These are phyloP conservation scores for Cyphellophora attinorum DNA, from an alignment of 2,329 filamentous ascomycete species.

Conservation along the genomic window DNA sequence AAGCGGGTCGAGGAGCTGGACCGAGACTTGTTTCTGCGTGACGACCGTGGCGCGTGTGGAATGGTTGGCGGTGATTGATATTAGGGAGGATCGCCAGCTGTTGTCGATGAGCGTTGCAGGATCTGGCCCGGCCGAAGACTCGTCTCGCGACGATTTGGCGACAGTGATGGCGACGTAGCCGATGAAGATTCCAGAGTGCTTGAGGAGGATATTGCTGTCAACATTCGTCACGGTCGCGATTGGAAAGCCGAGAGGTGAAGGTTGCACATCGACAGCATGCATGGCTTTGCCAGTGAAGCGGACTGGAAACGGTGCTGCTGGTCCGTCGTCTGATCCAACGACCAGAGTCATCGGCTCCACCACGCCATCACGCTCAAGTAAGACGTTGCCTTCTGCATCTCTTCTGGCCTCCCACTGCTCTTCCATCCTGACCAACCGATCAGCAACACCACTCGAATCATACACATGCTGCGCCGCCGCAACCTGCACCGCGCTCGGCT, in stretches of 20 bases:
- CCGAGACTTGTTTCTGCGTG: conserved; percentile 40
- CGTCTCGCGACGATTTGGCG: conserved; percentile 17
- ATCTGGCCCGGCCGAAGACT: neutral
- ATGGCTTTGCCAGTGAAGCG: conserved; percentile 41
- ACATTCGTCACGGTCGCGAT: conserved; percentile 47
- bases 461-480: conserved; percentile 20
- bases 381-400: too few relatives aligned
- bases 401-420: conserved; percentile 1
- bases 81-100: conserved; percentile 50
- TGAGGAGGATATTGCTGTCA: conserved; percentile 42
- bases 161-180: conserved; percentile 48
- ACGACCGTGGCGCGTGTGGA: conserved; percentile 38
- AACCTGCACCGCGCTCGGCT: conserved; percentile 23
- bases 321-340: conserved; percentile 43
- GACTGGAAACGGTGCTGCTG: conserved; percentile 44
- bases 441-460: conserved; percentile 14
- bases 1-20: conserved; percentile 47
- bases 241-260: conserved; percentile 36
- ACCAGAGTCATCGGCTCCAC: conserved; percentile 24
- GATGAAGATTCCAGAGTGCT: conserved; percentile 54
- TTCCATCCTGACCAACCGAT: conserved; percentile 22
- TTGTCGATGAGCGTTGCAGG: conserved; percentile 24
- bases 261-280: conserved; percentile 33
- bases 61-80: conserved; percentile 46
- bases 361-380: too few relatives aligned